A percentile compares a stretch with the other conserved stretches of the same genome.
phyloP scores from a whole-genome alignment of 768 basidiomycete genomes.

The Serendipita sp. region DNA sequence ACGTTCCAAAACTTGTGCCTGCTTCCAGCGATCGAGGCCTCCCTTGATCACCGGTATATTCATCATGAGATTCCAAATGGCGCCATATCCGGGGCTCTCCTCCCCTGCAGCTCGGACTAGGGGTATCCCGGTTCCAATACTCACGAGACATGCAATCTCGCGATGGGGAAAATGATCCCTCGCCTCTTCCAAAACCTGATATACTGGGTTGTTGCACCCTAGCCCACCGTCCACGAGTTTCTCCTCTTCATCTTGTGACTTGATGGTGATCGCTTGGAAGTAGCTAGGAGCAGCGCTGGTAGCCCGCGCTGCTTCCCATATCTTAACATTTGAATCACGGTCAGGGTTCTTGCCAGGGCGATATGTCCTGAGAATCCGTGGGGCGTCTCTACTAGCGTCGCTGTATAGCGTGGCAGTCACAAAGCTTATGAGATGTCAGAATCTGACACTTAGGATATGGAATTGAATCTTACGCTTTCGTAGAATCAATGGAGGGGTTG shows the following conservation, averaged over 20 bases:
- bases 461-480: no score
- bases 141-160: neutral
- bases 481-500: no score
- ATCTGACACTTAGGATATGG: no score
- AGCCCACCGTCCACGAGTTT: conserved; percentile 8
- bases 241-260: neutral
- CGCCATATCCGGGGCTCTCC: neutral
- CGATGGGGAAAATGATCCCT: neutral
- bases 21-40: neutral
- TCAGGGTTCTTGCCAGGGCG: neutral
- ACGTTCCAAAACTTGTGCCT: neutral
- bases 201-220: neutral
- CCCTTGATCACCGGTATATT: neutral
- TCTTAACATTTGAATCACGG: neutral
- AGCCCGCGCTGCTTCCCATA: conserved; percentile 10
- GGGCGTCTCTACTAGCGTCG: neutral
- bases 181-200: neutral
- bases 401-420: neutral
- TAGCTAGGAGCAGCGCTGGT: conserved; percentile 9
- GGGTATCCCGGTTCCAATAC: neutral
- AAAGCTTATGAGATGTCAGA: neutral
- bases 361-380: neutral
- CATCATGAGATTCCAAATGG: neutral
- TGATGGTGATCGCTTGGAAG: conserved; percentile 12
- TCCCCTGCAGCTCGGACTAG: neutral